Evolutionary conservation across 2,329 filamentous ascomycete genomes (phyloP).

Genomic region (Diplodia intermedia): DNA sequence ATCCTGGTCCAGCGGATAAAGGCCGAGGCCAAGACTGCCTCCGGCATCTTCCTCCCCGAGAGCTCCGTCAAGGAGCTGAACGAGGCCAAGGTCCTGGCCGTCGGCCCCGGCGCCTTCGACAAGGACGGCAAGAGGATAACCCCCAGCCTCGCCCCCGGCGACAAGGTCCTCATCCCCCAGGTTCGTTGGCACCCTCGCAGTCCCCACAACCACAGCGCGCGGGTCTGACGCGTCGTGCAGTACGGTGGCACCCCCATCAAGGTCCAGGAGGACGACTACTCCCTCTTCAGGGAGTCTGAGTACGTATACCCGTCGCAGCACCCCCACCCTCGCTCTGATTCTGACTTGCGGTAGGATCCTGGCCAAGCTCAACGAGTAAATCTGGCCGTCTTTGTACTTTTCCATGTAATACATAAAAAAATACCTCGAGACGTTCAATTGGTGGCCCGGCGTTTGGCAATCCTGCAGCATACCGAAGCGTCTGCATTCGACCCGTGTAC

Average conservation of each 20-base stretch:
- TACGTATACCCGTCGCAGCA: conserved; percentile 62
- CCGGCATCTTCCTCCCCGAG: conserved; percentile 97
- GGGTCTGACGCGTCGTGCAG: conserved; percentile 53
- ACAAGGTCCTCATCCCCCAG: conserved; percentile 95
- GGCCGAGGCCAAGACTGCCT: conserved; percentile 93
- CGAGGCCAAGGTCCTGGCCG: conserved; percentile 94
- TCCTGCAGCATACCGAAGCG: conserved; percentile 30
- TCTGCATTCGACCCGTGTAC: conserved; percentile 25
- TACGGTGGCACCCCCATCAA: conserved; percentile 95
- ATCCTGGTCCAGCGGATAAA: conserved; percentile 98
- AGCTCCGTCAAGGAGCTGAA: conserved; percentile 97
- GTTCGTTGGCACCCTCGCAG: conserved; percentile 58
- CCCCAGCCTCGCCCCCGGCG: conserved; percentile 81
- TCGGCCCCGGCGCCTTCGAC: conserved; percentile 87
- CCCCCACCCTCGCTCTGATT: conserved; percentile 2
- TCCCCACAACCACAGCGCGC: not conserved
- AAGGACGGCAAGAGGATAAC: conserved; percentile 87
- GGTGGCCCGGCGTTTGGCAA: conserved; percentile 33
- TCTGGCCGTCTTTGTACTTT: conserved; percentile 38
- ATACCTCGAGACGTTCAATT: conserved; percentile 30
- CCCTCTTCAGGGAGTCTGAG: conserved; percentile 97
- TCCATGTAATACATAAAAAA: conserved; percentile 32
- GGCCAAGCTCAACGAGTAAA: conserved; percentile 98
- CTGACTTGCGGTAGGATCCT: conserved; percentile 71
- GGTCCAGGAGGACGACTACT: conserved; percentile 96